A percentile compares a stretch with the other conserved stretches of the same genome.
phyloP scores from a whole-genome alignment of 768 basidiomycete species.

The Grammothele lineata region DNA sequence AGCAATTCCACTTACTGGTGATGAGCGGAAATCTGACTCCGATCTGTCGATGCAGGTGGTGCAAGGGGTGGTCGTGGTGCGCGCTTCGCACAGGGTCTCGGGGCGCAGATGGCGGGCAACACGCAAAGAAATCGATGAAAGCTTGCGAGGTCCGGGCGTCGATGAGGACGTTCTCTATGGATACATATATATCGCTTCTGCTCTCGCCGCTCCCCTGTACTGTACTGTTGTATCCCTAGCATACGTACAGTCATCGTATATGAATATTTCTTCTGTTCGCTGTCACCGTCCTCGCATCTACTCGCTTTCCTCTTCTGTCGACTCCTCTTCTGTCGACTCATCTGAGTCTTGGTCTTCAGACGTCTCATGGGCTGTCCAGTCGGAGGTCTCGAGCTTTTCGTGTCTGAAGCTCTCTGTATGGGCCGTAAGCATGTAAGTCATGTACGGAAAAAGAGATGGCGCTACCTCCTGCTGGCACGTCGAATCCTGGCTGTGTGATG shows the following conservation, averaged over 20 bases:
- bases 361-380: constrained; percentile 42
- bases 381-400: constrained; percentile 53
- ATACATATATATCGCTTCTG: constrained; percentile 13
- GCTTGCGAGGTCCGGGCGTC: neutral
- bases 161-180: constrained; percentile 4
- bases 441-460: neutral
- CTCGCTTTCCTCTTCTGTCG: constrained; percentile 17
- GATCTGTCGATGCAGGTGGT: constrained; percentile 47
- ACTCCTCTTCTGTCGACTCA: constrained; percentile 19
- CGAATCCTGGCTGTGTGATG: constrained; percentile 76
- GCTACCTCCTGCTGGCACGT: constrained; percentile 59
- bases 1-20: too few relatives aligned
- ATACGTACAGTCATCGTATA: constrained; percentile 15
- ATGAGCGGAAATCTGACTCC: too few relatives aligned
- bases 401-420: constrained; percentile 47
- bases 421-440: neutral
- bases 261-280: constrained; percentile 10
- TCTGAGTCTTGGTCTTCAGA: constrained; percentile 23
- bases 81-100: constrained; percentile 80
- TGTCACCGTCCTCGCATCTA: neutral
- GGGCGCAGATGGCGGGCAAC: constrained; percentile 65
- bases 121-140: constrained; percentile 23
- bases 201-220: constrained; percentile 12
- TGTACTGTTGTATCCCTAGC: constrained; percentile 19
- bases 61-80: constrained; percentile 65